Evolutionary conservation across 257 asterid species (phyloP), one percentile per base, ranked within the genome.

Genomic region (Cruciata laevipes): DNA sequence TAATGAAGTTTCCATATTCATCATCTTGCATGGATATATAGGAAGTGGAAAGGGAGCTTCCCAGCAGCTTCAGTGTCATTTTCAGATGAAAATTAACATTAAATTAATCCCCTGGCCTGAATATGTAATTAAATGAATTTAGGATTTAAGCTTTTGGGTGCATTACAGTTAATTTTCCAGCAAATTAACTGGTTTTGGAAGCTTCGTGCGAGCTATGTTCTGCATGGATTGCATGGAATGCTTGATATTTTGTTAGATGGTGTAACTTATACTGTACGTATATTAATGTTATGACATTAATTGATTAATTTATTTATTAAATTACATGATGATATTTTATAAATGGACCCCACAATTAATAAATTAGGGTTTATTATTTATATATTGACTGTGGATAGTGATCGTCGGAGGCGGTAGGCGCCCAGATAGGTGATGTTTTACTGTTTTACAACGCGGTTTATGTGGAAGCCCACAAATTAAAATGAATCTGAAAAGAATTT

Each of bases 401-500:
- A 58, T 47, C 55, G 55, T 47, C 21, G 55, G 35, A 4, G 63
- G 61, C 23, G 13, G 61, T 42, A 42, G 51, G 51, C 51, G 51
- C 51, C 1, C 65, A 0, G 21, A 31, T n/a, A 9, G 57, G 59
- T 47, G 69, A 7, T 27, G 27, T 25, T 44, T 59, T 30, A 60
- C 69, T 65, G 69, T 65, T 65, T 7, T 60, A 17, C 13, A 30
- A 65, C 69, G 69, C 69, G 69, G 58, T 65, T 53, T 47, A 5
- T 37, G 37, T 47, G 69, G 35, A 65, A 52, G 38, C 69, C 69
- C 69, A 65, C 69, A 65, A 42, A 14, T 11, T 56, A 24, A 20
- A 23, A 23, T 7, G 17, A 24, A 21, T 20, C 20, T 53, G 12
- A 18, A 53, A n/a, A 0, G 9, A 12, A 12, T 13, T 0, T 42